These are phyloP conservation scores for Entrophospora sp. DNA, from an alignment of 192 early-diverging fungal genomes.

Conservation along the genomic window DNA sequence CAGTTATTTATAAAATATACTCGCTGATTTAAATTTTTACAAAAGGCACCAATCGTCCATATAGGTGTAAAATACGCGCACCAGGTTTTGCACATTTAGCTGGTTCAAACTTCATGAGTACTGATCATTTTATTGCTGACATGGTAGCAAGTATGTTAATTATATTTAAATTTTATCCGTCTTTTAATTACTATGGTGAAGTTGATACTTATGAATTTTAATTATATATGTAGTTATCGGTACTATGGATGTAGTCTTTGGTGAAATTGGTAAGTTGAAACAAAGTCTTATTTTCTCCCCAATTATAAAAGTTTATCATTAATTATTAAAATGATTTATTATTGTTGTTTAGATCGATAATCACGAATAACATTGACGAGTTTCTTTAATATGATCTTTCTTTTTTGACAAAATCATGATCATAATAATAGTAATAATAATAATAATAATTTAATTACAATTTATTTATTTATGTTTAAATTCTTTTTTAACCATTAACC, in stretches of 20 bases:
- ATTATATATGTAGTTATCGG: conserved; percentile 65
- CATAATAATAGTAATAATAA: no score
- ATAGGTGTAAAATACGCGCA: conserved; percentile 94
- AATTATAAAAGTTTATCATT: no score
- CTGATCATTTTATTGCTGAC: conserved; percentile 87
- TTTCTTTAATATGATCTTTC: no score
- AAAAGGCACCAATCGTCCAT: conserved; percentile 88
- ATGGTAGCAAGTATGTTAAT: conserved; percentile 68
- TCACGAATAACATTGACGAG: no score
- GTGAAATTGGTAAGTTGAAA: conserved; percentile 82
- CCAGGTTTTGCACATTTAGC: conserved; percentile 92
- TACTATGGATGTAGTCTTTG: conserved; percentile 99
- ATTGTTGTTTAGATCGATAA: no score
- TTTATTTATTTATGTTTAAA: no score
- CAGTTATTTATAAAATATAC: background rate
- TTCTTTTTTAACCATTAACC: no score
- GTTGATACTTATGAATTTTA: background rate
- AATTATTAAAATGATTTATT: no score
- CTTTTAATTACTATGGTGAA: background rate
- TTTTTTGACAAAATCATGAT: no score
- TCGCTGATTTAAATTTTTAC: no score
- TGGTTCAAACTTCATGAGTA: conserved; percentile 80
- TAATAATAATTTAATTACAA: no score
- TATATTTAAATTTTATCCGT: background rate
- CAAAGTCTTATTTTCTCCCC: no score